Evolutionary conservation across 306 rosid species (phyloP).

Genomic region (Rosa chinensis): DNA sequence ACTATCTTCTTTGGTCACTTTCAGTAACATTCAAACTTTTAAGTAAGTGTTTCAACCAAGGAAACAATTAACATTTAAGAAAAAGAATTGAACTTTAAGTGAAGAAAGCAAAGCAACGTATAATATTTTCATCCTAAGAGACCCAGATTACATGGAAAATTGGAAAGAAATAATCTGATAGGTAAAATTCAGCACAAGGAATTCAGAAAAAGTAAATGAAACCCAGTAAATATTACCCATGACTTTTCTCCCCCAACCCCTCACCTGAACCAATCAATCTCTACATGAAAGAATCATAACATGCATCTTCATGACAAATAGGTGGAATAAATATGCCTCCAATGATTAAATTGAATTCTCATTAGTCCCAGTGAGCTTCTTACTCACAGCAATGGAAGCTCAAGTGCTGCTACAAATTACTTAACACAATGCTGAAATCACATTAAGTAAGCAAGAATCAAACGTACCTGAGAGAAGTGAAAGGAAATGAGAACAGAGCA

Average conservation of each 20-base stretch:
- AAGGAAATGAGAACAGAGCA: no score
- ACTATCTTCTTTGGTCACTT: background rate
- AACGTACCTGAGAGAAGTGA: no score
- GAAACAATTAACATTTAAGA: background rate
- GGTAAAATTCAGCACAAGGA: background rate
- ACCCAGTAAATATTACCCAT: background rate
- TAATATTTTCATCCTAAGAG: background rate
- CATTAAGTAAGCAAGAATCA: no score
- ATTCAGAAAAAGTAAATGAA: background rate
- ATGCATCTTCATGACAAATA: background rate
- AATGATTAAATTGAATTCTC: no score
- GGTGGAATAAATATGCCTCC: no score
- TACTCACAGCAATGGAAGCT: no score
- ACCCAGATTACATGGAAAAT: background rate
- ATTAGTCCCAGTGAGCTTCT: no score
- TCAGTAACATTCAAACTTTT: background rate
- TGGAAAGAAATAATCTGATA: background rate
- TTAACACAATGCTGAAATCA: no score
- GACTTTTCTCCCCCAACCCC: no score
- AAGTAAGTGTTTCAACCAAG: background rate
- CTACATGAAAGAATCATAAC: background rate
- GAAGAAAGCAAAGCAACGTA: background rate
- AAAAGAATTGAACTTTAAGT: background rate
- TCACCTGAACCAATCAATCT: background rate
- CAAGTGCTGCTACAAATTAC: no score